Evolutionary conservation across 176 grass and related monocot genomes (phyloP).

Genomic region (Oryza brachyantha): DNA sequence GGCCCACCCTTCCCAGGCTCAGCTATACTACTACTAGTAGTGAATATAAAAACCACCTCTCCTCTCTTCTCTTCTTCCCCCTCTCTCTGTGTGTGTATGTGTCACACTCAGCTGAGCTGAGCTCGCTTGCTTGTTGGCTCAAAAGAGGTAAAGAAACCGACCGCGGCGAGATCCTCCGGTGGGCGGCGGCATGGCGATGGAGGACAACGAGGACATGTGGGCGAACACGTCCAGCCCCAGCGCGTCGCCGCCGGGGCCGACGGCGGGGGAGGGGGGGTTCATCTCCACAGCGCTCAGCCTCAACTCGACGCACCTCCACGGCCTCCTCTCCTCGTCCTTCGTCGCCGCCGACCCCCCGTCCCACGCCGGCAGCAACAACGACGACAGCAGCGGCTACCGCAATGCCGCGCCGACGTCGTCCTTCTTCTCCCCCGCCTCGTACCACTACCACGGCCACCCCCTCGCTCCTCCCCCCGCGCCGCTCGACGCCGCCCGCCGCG

Average conservation of each 20-base stretch:
- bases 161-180: background rate
- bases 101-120: background rate
- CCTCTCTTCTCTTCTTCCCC: too few relatives aligned
- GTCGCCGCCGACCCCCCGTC: background rate
- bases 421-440: slow-evolving; percentile 8
- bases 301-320: slow-evolving; percentile 34
- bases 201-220: slow-evolving; percentile 47
- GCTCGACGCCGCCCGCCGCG: slow-evolving; percentile 10
- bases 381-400: slow-evolving; percentile 1
- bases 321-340: slow-evolving; percentile 7
- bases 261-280: background rate
- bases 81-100: background rate
- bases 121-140: background rate
- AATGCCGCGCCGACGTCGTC: slow-evolving; percentile 23
- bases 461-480: background rate
- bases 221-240: slow-evolving; percentile 29
- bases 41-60: too few relatives aligned
- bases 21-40: too few relatives aligned
- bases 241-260: slow-evolving; percentile 23
- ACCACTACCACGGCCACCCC: background rate
- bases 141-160: slow-evolving; percentile 25
- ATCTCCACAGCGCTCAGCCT: slow-evolving; percentile 50
- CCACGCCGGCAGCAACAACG: background rate
- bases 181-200: slow-evolving; percentile 26
- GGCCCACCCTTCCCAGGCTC: background rate